Evolutionary conservation across 805 yeast species (phyloP), one percentile per base, ranked within the genome.

Genomic region (Cyberlindnera maclurae): DNA sequence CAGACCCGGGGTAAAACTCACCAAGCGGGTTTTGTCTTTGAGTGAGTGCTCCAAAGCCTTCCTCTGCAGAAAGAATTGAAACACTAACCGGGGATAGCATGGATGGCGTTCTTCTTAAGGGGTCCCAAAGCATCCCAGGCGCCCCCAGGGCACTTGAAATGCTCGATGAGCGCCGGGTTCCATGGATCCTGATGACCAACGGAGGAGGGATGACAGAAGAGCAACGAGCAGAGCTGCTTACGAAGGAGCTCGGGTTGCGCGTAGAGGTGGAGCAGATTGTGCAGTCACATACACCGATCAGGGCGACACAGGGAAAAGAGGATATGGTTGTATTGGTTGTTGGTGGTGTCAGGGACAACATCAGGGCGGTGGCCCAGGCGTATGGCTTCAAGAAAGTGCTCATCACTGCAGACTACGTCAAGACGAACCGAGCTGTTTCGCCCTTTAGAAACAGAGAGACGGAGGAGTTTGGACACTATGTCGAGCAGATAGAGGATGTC

Each of bases 201-300:
- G 96, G 97, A 15, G 96, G 96, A 6, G 96, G 97, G 2, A 70
- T 70, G 26, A 60, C 73, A 11, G 97, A 88, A 52, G 43, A 52
- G 5, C 70, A 67, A n/a, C 65, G 95, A 32, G 76, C 78, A 2
- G 63, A 65, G 3, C 71, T 68, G 26, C 57, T 85, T 3, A 68
- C 77, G 2, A 51, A 63, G 8, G 59, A 60, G 27, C 58, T 82
- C 38, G 68, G 63, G 7, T 16, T 55, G 9, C 16, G 38, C 1
- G 41, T 54, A 12, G 54, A 60, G 2, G 44, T 43, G 4, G 55
- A 60, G 2, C 96, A 88, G 52, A 65, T 89, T 32, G 77, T 89
- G 13, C 94, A 84, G 59, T 77, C 90, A 29, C 97, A 89, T 57
- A 87, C 97, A 0, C 96, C 96, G 1, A 77, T 81, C 70, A 73